A percentile compares a stretch with the other conserved stretches of the same genome.
phyloP scores from a whole-genome alignment of 176 grass and related monocot genomes.

The Saccharum officinarum region DNA sequence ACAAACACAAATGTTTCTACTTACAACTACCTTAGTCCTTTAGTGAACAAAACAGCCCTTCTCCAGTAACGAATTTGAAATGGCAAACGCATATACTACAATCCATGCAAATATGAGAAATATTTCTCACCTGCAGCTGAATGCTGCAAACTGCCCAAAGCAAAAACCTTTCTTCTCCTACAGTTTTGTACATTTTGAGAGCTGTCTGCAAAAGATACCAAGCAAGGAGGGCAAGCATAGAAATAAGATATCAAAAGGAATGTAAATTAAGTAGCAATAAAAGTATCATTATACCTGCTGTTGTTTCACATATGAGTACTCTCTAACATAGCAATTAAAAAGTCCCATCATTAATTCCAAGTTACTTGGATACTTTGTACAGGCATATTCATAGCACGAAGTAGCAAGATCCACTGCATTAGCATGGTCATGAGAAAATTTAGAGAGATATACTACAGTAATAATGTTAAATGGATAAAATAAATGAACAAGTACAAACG shows the following conservation, averaged over 20 bases:
- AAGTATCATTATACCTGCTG: slow-evolving; percentile 71
- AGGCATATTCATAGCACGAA: slow-evolving; percentile 97
- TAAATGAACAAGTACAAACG: slow-evolving; percentile 17
- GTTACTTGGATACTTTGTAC: slow-evolving; percentile 83
- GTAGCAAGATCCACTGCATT: slow-evolving; percentile 93
- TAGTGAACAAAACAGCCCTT: neutral
- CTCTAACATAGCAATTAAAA: slow-evolving; percentile 91
- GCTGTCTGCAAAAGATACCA: slow-evolving; percentile 74
- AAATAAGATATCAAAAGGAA: slow-evolving; percentile 30
- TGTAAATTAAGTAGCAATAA: slow-evolving; percentile 1
- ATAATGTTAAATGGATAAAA: slow-evolving; percentile 13
- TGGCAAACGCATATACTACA: neutral
- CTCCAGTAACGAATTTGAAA: slow-evolving; percentile 8
- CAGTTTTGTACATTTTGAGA: slow-evolving; percentile 98
- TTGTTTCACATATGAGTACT: slow-evolving; percentile 96
- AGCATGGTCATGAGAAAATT: slow-evolving; percentile 27
- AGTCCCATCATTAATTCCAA: slow-evolving; percentile 99
- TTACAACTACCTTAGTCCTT: neutral
- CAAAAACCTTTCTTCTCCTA: slow-evolving; percentile 95
- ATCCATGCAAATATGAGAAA: slow-evolving; percentile 12
- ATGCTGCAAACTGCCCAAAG: slow-evolving; percentile 98
- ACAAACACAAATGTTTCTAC: slow-evolving; percentile 23
- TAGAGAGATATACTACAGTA: slow-evolving; percentile 6
- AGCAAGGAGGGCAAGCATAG: slow-evolving; percentile 13
- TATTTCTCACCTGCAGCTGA: slow-evolving; percentile 72